Evolutionary conservation across 441 rosid species (phyloP).

Genomic region (Macaranga tanarius): DNA sequence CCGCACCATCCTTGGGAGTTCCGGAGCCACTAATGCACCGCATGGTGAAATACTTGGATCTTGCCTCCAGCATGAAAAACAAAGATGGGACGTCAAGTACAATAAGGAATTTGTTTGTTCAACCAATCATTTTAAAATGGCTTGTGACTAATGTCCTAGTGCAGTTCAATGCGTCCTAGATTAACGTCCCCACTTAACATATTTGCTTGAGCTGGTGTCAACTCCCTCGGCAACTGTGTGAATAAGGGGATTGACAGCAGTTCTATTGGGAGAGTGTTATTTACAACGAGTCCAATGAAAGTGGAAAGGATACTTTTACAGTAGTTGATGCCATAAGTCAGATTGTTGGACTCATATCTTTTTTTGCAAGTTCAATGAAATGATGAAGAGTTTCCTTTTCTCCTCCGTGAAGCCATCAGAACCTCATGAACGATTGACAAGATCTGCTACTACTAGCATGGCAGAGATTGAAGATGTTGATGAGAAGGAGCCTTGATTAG

Average conservation of each 20-base stretch:
- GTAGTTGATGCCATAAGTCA: slow-evolving; percentile 84
- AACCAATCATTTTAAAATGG: slow-evolving; percentile 79
- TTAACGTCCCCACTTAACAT: slow-evolving; percentile 83
- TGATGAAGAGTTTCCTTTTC: slow-evolving; percentile 75
- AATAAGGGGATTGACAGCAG: slow-evolving; percentile 74
- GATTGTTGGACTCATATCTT: slow-evolving; percentile 84
- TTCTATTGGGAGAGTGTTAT: slow-evolving; percentile 85
- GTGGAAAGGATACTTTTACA: slow-evolving; percentile 73
- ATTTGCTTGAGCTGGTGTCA: slow-evolving; percentile 75
- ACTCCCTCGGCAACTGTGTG: slow-evolving; percentile 64
- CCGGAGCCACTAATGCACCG: slow-evolving; percentile 88
- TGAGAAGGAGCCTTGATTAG: slow-evolving; percentile 46
- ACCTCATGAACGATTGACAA: slow-evolving; percentile 56
- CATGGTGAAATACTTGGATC: slow-evolving; percentile 85
- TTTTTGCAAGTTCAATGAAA: slow-evolving; percentile 79
- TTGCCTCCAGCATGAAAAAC: slow-evolving; percentile 73
- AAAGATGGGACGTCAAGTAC: slow-evolving; percentile 66
- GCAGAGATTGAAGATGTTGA: slow-evolving; percentile 70
- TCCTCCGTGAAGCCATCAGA: slow-evolving; percentile 50
- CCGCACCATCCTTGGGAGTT: slow-evolving; percentile 71
- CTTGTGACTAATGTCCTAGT: slow-evolving; percentile 74
- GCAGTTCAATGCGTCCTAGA: slow-evolving; percentile 91
- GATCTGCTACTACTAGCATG: slow-evolving; percentile 86
- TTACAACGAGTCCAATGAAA: slow-evolving; percentile 67
- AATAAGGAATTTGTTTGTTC: slow-evolving; percentile 47